phyloP scores from a whole-genome alignment of 306 rosid species.

The Datisca glomerata region DNA sequence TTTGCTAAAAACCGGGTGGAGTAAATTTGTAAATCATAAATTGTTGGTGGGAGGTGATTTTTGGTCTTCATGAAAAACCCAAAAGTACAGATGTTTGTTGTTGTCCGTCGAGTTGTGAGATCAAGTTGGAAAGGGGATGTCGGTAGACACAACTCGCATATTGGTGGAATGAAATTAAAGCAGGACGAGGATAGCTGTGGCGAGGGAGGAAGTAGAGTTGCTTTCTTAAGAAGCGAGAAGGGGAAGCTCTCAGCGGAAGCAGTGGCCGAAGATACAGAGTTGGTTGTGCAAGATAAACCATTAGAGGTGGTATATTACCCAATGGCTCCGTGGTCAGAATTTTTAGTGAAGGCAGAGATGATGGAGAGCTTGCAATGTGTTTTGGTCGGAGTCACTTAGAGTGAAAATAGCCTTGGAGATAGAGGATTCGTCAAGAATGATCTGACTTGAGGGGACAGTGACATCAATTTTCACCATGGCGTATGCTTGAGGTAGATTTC shows the following conservation, averaged over 20 bases:
- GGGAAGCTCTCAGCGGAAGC: conserved; percentile 28
- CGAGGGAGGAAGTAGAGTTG: conserved; percentile 12
- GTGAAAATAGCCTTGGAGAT: conserved; percentile 55
- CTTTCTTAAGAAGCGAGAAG: conserved; percentile 24
- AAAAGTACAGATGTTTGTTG: conserved; percentile 28
- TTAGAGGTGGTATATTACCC: conserved; percentile 72
- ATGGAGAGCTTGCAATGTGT: conserved; percentile 32
- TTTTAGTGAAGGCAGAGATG: conserved; percentile 47
- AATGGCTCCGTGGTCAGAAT: conserved; percentile 41
- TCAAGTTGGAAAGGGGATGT: neutral
- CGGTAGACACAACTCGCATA: too few relatives aligned
- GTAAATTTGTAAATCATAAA: conserved; percentile 59
- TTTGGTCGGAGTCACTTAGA: conserved; percentile 44
- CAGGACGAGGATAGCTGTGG: conserved; percentile 16
- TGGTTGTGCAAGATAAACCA: conserved; percentile 35
- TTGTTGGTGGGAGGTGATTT: conserved; percentile 62
- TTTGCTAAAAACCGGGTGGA: conserved; percentile 84
- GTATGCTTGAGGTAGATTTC: conserved; percentile 50
- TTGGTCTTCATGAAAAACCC: conserved; percentile 39
- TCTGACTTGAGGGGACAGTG: conserved; percentile 55
- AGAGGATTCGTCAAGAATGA: conserved; percentile 45
- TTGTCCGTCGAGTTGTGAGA: conserved; percentile 41
- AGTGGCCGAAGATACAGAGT: conserved; percentile 39
- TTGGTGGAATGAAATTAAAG: conserved; percentile 8
- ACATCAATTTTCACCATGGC: conserved; percentile 53